Percentiles rank a stretch among this genome's conserved stretches.
Evolutionary conservation across 164 flowering plant species (phyloP).

Genomic region (Litsea cubeba): DNA sequence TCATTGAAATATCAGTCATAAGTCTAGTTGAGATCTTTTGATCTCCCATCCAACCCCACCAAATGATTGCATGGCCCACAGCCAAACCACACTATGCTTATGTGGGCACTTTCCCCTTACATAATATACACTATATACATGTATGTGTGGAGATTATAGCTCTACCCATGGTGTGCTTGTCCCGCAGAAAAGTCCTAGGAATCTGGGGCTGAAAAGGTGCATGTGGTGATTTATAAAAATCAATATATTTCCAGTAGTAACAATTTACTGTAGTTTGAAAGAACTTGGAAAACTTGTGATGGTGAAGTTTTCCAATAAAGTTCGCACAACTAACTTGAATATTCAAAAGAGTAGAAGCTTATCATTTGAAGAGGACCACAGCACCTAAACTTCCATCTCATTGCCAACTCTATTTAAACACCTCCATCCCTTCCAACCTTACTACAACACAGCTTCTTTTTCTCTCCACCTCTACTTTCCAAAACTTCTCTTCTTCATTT

Average conservation of each 20-base stretch:
- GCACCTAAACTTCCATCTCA: constrained; percentile 11
- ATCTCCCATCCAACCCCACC: no score
- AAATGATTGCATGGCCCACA: background rate
- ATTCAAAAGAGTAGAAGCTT: constrained; percentile 5
- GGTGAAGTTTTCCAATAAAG: constrained; percentile 1
- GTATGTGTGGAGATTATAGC: no score
- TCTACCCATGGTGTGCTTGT: no score
- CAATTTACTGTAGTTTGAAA: constrained; percentile 3
- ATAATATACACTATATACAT: no score
- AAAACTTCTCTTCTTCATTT: constrained; percentile 4
- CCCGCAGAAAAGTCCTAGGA: no score
- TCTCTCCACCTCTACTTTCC: background rate
- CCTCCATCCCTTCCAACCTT: constrained; percentile 26
- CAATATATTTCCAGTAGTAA: background rate
- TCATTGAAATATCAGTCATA: no score
- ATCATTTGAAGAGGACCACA: constrained; percentile 8
- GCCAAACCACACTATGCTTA: constrained; percentile 7
- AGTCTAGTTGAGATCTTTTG: no score
- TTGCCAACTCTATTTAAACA: constrained; percentile 41
- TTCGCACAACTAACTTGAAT: background rate
- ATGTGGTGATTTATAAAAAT: no score
- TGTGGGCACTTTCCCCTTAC: background rate
- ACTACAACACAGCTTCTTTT: constrained; percentile 1
- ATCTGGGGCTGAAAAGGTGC: no score
- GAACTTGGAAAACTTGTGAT: constrained; percentile 3